Percentiles rank a stretch among this genome's conserved stretches.
Conservation (phyloP, 1,284 basidiomycete genomes). For the Apiotrichum gamsii region DNA sequence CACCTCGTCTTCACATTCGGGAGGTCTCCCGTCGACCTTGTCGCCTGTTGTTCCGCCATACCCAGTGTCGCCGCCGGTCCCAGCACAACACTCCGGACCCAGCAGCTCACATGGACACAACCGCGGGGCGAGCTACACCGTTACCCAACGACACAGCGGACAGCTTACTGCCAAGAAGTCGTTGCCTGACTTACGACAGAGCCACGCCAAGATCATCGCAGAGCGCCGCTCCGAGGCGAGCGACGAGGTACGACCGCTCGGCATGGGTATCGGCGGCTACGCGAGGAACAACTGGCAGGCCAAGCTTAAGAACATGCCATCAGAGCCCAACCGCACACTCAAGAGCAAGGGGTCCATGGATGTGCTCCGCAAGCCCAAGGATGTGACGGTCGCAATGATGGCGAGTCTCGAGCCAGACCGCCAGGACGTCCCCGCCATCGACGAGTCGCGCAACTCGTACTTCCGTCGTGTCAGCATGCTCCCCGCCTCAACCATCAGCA, state of each 20-base stretch:
- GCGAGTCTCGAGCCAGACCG: constrained; percentile 3
- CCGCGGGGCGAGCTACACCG: constrained; percentile 42
- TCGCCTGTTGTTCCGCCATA: constrained; percentile 12
- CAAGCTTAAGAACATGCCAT: not conserved
- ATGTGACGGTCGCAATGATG: not conserved
- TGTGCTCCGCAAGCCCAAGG: constrained; percentile 3
- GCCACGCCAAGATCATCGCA: constrained; percentile 50
- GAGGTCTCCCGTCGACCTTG: constrained; percentile 11
- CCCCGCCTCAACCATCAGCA: constrained; percentile 60
- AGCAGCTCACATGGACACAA: constrained; percentile 24
- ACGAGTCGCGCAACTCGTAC: constrained; percentile 82
- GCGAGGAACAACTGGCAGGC: not conserved
- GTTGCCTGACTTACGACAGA: constrained; percentile 72
- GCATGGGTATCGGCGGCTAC: constrained; percentile 26
- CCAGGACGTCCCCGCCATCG: constrained; percentile 47
- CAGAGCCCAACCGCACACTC: constrained; percentile 9
- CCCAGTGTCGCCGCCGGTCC: not conserved
- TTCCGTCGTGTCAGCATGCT: constrained; percentile 77
- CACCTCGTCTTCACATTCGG: constrained; percentile 34
- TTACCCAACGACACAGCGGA: constrained; percentile 38
- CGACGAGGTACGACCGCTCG: constrained; percentile 26
- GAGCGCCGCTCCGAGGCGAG: constrained; percentile 32
- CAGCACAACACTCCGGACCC: not conserved
- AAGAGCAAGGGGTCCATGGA: constrained; percentile 25
- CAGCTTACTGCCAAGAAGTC: constrained; percentile 67